These are phyloP conservation scores for Trichoderma virens DNA, from an alignment of 495 filamentous ascomycete species.

Conservation along the genomic window DNA sequence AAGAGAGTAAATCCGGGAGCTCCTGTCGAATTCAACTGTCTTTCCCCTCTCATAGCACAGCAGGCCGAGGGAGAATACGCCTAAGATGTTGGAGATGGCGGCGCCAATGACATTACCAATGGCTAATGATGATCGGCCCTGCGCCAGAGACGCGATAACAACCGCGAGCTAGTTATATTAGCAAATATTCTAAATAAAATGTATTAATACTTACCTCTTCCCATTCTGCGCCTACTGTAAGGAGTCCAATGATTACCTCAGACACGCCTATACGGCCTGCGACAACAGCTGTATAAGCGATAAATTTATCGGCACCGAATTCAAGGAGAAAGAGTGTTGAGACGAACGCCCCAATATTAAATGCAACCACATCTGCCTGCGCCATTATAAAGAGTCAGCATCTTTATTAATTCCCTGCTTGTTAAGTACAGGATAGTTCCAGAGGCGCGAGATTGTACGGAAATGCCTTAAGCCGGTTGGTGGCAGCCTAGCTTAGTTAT, in stretches of 20 bases:
- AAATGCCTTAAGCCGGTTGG: no score
- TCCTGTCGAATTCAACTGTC: not conserved
- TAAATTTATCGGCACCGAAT: slow-evolving; percentile 40
- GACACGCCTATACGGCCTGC: slow-evolving; percentile 40
- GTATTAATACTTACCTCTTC: slow-evolving; percentile 37
- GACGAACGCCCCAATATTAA: slow-evolving; percentile 28
- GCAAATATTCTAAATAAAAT: not conserved
- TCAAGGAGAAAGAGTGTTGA: slow-evolving; percentile 37
- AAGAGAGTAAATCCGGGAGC: not conserved
- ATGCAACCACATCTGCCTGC: slow-evolving; percentile 5
- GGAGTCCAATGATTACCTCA: slow-evolving; percentile 41
- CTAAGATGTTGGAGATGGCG: slow-evolving; percentile 48
- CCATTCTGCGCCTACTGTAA: slow-evolving; percentile 50
- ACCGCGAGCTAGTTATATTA: slow-evolving; percentile 42
- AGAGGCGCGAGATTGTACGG: no score
- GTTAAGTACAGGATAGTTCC: no score
- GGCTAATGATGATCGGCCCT: slow-evolving; percentile 39
- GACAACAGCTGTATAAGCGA: slow-evolving; percentile 45
- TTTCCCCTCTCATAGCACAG: slow-evolving; percentile 25
- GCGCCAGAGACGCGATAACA: slow-evolving; percentile 37
- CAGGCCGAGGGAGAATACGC: slow-evolving; percentile 47
- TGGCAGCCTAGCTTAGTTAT: no score
- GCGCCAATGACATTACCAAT: slow-evolving; percentile 51
- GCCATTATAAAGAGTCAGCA: no score
- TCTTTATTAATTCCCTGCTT: no score